Evolutionary conservation across 2,329 filamentous ascomycete genomes (phyloP), one percentile per base, ranked within the genome.

Genomic region (Cercospora zeae-maydis): DNA sequence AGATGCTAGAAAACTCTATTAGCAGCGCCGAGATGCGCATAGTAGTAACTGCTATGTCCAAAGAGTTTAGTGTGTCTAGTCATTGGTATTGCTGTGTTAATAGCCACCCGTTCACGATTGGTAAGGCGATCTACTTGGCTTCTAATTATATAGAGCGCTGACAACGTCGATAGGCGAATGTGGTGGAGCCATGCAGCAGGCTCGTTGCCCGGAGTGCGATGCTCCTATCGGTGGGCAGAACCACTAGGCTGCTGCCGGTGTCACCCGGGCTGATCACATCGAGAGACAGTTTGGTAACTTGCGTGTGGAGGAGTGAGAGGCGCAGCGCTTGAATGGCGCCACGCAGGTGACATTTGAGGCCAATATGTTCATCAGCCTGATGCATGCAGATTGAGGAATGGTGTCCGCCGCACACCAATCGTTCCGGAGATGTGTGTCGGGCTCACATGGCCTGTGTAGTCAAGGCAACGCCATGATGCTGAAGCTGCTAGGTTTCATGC

Each of bases 201-300:
- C 86, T 1, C 73, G 73, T 1, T 91, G 88, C 67, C 86, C 88
- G 0, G 82, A 90, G 65, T 91, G 88, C 66, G 81, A 79, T 1
- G 79, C 79, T 1, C 64, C 73, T 0, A 80, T 90, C 31, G 87
- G 87, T 1, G 87, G 88, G 0, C 70, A 68, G 51, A 9, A 80
- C 39, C 85, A 89, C 71, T 58, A 8, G 8, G 63, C 80, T n/a
- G 81, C 77, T 0, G 75, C 71, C 13, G 87, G 87, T 1, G 84
- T 87, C 1, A 77, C 71, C 11, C 76, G 70, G 47, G 85, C 84
- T 0, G 63, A 36, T 0, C 78, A 82, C 13, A 80, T 87, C 66
- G 84, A 87, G 63, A 42, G 62, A 39, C 58, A 67, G 56, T 72
- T 76, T 53, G 65, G 67, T 2, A 14, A 8, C 31, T 13, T 34